Percentiles rank a stretch among this genome's conserved stretches.
These are phyloP conservation scores for Daldinia grandis DNA, from an alignment of 495 filamentous ascomycete species.

Conservation along the genomic window DNA sequence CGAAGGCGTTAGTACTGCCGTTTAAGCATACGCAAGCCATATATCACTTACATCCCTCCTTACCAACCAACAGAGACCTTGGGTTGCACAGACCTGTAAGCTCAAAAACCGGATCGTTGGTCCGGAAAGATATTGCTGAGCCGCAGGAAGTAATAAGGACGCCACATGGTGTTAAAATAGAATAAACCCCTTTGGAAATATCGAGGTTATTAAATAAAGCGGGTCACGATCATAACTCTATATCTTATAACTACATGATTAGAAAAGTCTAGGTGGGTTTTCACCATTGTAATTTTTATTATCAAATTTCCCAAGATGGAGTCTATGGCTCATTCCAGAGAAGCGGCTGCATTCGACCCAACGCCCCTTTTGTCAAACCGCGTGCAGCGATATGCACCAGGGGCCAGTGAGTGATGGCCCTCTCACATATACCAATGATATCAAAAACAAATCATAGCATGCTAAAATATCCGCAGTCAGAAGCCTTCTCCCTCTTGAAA, in stretches of 20 bases:
- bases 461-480: slow-evolving; percentile 6
- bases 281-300: not conserved
- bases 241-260: not conserved
- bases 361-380: slow-evolving; percentile 11
- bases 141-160: not conserved
- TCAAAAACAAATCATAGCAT: not conserved
- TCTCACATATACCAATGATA: not conserved
- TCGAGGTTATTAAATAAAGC: not conserved
- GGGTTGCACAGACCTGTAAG: not conserved
- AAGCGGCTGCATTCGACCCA: slow-evolving; percentile 3
- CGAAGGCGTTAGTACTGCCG: not conserved
- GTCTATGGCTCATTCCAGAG: not conserved
- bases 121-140: not conserved
- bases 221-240: not conserved
- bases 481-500: slow-evolving; percentile 18
- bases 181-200: not conserved
- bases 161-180: not conserved
- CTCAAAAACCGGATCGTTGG: too few species aligned
- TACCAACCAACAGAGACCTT: not conserved
- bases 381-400: slow-evolving; percentile 13
- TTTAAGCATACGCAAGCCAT: not conserved
- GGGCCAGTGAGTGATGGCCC: slow-evolving; percentile 5
- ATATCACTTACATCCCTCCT: too few species aligned
- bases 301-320: not conserved
- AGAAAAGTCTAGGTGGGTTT: not conserved